Evolutionary conservation across 352 stramenopile genomes (phyloP), one percentile per base, ranked within the genome.

Genomic region (Blastocystis hominis): DNA sequence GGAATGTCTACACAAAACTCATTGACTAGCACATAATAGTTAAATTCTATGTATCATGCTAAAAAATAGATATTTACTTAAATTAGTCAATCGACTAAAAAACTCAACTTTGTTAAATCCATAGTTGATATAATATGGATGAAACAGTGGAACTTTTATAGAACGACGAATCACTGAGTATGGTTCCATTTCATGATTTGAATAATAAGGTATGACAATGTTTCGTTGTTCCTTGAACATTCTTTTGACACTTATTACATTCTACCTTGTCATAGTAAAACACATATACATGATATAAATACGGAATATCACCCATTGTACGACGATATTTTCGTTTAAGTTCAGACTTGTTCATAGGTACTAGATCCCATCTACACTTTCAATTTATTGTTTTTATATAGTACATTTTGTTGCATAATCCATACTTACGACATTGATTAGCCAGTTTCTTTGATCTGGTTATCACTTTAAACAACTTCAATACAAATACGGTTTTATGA

Each of bases 91-190:
- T 20, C 50, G 50, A 59, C n/a, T 59, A 10, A 59, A 20, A n/a
- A 59, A 20, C 50, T 59, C 50, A n/a, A n/a, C 34, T 30, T 84
- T 84, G 36, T 84, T 84, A 20, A 42, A 68, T 44, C 72, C 72
- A 44, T 84, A 84, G 56, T 84, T 64, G 30, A 84, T 64, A 44
- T 68, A 84, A 44, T 68, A 84, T 34, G 72, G 72, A 40, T 84
- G 72, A 30, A 54, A 84, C n/a, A 84, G 6, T 24, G 72, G 72
- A 15, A 44, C 68, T 9, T 64, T n/a, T 30, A 64, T 17, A 17
- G 36, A 40, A 40, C 72, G 72, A 5, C 50, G 34, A 9, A 84
- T 40, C 1, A 84, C 30, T 30, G 62, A 40, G 44, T 84, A 59
- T 20, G 50, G 50, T 59, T 59, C 50, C 50, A 59, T 59, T 20